phyloP scores from a whole-genome alignment of 108 stramenopile species.

The Nitzschia sp. region DNA sequence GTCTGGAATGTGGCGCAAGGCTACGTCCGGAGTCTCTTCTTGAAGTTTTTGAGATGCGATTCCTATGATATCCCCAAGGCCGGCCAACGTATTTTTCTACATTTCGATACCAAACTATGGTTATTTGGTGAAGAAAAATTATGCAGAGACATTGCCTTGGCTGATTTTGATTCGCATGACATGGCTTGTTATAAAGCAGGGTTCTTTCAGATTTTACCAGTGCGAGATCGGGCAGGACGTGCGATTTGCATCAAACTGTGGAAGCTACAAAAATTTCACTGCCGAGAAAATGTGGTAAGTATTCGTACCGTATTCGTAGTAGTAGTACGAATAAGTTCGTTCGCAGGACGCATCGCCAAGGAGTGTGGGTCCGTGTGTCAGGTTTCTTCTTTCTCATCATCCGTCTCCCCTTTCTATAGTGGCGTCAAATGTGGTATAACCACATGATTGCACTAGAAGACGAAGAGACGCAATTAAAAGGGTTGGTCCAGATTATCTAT shows the following conservation, averaged over 20 bases:
- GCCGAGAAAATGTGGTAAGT: conserved; percentile 14
- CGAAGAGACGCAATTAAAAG: conserved; percentile 28
- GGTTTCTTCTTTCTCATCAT: neutral
- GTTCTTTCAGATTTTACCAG: conserved; percentile 13
- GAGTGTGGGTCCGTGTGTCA: neutral
- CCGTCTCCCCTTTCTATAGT: neutral
- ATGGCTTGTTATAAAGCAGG: conserved; percentile 2
- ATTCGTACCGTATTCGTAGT: no score
- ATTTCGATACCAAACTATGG: conserved; percentile 8
- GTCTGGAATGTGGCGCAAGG: neutral
- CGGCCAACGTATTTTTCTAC: neutral
- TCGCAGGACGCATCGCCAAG: neutral
- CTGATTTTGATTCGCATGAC: conserved; percentile 12
- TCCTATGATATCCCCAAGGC: neutral
- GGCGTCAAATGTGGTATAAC: conserved; percentile 11
- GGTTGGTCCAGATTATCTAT: conserved; percentile 23
- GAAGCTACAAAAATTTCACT: conserved; percentile 4
- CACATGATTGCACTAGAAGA: conserved; percentile 14
- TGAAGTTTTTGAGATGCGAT: conserved; percentile 13
- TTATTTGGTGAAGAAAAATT: conserved; percentile 17
- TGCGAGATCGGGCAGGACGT: conserved; percentile 11
- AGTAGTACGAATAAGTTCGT: neutral
- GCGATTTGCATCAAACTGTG: conserved; percentile 6
- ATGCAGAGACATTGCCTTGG: conserved; percentile 3
- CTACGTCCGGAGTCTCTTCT: conserved; percentile 2